Percentiles rank a stretch among this genome's conserved stretches.
Conservation (phyloP, 768 basidiomycete genomes). For the Cystoderma amianthinum region DNA sequence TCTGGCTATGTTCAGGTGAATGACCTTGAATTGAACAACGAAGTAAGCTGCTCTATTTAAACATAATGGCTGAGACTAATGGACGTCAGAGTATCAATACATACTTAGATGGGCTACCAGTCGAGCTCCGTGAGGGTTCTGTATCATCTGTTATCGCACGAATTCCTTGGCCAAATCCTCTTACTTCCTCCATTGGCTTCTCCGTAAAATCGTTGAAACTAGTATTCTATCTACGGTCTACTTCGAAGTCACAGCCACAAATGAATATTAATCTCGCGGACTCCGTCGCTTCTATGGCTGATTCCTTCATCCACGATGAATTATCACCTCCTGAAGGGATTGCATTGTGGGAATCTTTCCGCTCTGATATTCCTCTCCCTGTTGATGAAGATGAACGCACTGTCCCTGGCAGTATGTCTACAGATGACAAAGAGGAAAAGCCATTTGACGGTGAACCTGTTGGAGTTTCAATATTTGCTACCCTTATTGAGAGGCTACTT, state of each 20-base stretch:
- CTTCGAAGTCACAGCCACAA: constrained; percentile 12
- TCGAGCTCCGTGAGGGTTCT: constrained; percentile 63
- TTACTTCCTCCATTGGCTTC: constrained; percentile 66
- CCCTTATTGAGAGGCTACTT: constrained; percentile 72
- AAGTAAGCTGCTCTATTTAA: constrained; percentile 36
- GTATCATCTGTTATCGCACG: constrained; percentile 70
- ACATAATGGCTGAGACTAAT: constrained; percentile 8
- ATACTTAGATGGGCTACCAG: constrained; percentile 56
- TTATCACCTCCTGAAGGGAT: constrained; percentile 67
- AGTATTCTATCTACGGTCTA: constrained; percentile 43
- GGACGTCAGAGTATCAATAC: constrained; percentile 68
- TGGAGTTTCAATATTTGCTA: constrained; percentile 77
- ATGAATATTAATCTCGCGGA: constrained; percentile 48
- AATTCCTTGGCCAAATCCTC: constrained; percentile 82
- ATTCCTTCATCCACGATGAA: constrained; percentile 83
- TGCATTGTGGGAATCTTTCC: constrained; percentile 63
- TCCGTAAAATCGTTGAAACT: constrained; percentile 65
- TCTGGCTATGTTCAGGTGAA: constrained; percentile 84
- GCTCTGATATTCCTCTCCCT: constrained; percentile 24
- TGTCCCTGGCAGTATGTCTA: constrained; percentile 55
- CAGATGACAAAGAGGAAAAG: constrained; percentile 30
- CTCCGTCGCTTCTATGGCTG: constrained; percentile 79
- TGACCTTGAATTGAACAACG: constrained; percentile 71
- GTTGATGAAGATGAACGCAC: constrained; percentile 26
- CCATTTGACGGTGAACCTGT: constrained; percentile 51